These are phyloP conservation scores for Phoma sp. DNA, from an alignment of 2,329 filamentous ascomycete species.

Conservation along the genomic window DNA sequence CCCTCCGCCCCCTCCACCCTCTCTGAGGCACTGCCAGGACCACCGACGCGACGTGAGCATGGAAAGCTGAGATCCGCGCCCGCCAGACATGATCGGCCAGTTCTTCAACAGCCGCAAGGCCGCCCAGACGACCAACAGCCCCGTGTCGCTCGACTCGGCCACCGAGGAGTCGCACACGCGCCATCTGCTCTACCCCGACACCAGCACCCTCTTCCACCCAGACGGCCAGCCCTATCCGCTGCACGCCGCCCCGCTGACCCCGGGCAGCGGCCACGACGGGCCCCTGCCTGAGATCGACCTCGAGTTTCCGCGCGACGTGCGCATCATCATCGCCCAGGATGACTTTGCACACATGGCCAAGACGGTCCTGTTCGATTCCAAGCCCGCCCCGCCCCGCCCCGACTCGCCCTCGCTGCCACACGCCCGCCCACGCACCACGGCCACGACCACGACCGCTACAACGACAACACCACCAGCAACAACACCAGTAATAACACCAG, in stretches of 20 bases:
- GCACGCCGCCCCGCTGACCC: conserved; percentile 35
- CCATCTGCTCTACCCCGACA: conserved; percentile 51
- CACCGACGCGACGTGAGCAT: conserved; percentile 4
- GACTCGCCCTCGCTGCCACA: conserved; percentile 32
- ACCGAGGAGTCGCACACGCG: conserved; percentile 51
- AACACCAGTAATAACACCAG: conserved; percentile 31
- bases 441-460: conserved; percentile 23
- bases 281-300: conserved; percentile 50
- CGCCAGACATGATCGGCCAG: conserved; percentile 49
- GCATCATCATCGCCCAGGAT: conserved; percentile 54
- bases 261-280: conserved; percentile 44
- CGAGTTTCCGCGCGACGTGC: conserved; percentile 49
- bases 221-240: conserved; percentile 48
- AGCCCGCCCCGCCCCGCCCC: conserved; percentile 41
- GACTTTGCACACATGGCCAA: conserved; percentile 45
- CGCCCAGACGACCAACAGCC: conserved; percentile 19
- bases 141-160: conserved; percentile 41
- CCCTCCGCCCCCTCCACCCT: neutral
- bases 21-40: conserved; percentile 14
- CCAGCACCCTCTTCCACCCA: conserved; percentile 42
- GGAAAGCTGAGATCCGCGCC: conserved; percentile 8
- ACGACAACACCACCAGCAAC: conserved; percentile 18
- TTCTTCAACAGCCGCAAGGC: conserved; percentile 48
- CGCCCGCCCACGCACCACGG: conserved; percentile 29
- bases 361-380: conserved; percentile 52